These are phyloP conservation scores for Alternaria incomplexa DNA, from an alignment of 2,329 filamentous ascomycete species.

Conservation along the genomic window DNA sequence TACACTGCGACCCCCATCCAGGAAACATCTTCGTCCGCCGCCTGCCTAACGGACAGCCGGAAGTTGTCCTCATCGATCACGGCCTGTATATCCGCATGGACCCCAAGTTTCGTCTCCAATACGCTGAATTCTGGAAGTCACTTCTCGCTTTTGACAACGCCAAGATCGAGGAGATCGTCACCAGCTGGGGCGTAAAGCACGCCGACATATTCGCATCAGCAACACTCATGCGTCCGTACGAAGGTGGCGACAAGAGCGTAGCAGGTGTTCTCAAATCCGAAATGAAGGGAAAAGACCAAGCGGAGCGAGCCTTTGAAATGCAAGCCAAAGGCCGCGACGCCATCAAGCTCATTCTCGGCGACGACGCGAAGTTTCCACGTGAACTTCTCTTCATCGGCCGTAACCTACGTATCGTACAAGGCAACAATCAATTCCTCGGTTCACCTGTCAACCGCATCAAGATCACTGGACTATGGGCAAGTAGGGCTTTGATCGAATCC, in stretches of 20 bases:
- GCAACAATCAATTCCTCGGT: slow-evolving; percentile 89
- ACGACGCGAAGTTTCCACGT: slow-evolving; percentile 87
- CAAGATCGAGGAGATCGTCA: slow-evolving; percentile 74
- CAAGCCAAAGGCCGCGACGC: slow-evolving; percentile 74
- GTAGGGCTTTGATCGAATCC: slow-evolving; percentile 78
- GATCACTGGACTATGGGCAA: slow-evolving; percentile 91
- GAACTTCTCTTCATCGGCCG: slow-evolving; percentile 92
- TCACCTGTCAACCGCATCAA: slow-evolving; percentile 91
- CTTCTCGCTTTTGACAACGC: slow-evolving; percentile 92
- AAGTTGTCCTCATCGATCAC: slow-evolving; percentile 96
- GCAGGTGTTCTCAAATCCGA: slow-evolving; percentile 63
- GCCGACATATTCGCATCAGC: slow-evolving; percentile 90
- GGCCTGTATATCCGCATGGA: slow-evolving; percentile 94
- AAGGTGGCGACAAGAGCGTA: slow-evolving; percentile 77
- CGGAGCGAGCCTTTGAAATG: slow-evolving; percentile 74
- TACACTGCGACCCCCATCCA: slow-evolving; percentile 96
- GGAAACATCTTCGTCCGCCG: slow-evolving; percentile 97
- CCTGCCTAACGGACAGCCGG: slow-evolving; percentile 77
- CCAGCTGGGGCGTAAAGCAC: slow-evolving; percentile 85
- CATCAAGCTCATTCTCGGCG: slow-evolving; percentile 80
- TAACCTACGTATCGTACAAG: slow-evolving; percentile 91
- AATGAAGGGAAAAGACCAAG: slow-evolving; percentile 60
- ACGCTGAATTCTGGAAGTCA: slow-evolving; percentile 90
- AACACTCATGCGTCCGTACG: slow-evolving; percentile 88
- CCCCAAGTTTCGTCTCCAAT: slow-evolving; percentile 82